Conservation (phyloP, 2,329 filamentous ascomycete genomes). For the Fusarium temperatum region DNA sequence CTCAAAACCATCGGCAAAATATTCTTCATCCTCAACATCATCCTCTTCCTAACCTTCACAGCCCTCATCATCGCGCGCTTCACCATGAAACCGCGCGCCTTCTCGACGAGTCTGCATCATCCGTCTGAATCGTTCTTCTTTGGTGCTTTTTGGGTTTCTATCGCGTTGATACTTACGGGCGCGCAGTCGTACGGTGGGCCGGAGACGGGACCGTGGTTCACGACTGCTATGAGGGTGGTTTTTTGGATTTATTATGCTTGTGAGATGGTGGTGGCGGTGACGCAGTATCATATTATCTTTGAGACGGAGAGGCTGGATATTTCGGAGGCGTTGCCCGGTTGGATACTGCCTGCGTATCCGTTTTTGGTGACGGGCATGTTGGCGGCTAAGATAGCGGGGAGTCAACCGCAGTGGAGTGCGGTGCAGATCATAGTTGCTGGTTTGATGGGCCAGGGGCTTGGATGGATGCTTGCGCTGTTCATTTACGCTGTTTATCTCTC, state of each 20-base stretch:
- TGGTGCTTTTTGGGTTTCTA: constrained; percentile 10
- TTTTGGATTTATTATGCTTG: constrained; percentile 27
- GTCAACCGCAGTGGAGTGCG: constrained; percentile 13
- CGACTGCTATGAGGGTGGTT: not conserved
- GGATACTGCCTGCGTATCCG: constrained; percentile 20
- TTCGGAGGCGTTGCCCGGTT: constrained; percentile 3
- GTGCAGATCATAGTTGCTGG: constrained; percentile 14
- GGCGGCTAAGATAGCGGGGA: constrained; percentile 3
- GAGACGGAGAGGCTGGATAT: constrained; percentile 5
- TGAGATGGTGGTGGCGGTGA: constrained; percentile 13
- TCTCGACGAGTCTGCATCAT: constrained; percentile 12
- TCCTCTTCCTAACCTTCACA: constrained; percentile 4
- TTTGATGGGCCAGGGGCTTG: constrained; percentile 16
- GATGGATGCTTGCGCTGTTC: constrained; percentile 21
- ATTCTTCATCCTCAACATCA: constrained; percentile 14
- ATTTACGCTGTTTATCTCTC: constrained; percentile 19
- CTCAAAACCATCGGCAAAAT: constrained; percentile 12
- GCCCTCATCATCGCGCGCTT: constrained; percentile 1
- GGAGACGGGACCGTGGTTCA: not conserved
- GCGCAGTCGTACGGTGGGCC: constrained; percentile 17
- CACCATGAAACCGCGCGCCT: constrained; percentile 1
- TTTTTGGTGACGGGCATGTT: constrained; percentile 19
- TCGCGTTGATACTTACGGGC: constrained; percentile 8
- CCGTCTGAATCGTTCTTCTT: constrained; percentile 21
- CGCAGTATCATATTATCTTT: constrained; percentile 13